Conservation (phyloP, 1,284 basidiomycete genomes). For the Butyriboletus pseudospeciosus region DNA sequence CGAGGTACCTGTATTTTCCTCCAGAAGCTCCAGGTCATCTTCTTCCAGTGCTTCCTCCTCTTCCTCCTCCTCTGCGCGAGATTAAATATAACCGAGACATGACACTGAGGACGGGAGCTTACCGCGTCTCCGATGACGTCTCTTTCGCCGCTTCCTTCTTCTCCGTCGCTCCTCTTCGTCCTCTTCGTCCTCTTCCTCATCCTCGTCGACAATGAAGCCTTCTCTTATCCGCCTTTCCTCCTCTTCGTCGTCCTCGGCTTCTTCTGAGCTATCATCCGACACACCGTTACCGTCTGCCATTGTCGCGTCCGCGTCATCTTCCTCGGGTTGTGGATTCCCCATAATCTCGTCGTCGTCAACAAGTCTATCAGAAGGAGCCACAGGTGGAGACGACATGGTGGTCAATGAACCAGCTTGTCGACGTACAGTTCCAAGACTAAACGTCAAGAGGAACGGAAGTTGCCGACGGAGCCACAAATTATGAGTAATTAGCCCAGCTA, state of each 20-base stretch:
- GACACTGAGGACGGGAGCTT: conserved; percentile 21
- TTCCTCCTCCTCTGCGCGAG: conserved; percentile 45
- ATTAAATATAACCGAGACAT: conserved; percentile 11
- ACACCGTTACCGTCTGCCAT: conserved; percentile 41
- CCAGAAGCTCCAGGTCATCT: conserved; percentile 90
- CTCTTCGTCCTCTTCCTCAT: conserved; percentile 63
- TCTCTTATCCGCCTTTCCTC: conserved; percentile 70
- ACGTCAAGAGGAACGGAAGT: conserved; percentile 15
- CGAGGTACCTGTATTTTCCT: conserved; percentile 87
- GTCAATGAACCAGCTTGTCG: conserved; percentile 19
- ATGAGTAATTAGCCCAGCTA: too few species aligned
- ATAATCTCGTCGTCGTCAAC: conserved; percentile 55
- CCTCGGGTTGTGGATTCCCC: conserved; percentile 47
- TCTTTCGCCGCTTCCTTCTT: conserved; percentile 62
- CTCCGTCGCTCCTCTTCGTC: conserved; percentile 56
- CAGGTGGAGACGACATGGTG: conserved; percentile 54
- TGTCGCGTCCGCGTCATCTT: conserved; percentile 50
- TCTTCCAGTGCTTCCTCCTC: conserved; percentile 85
- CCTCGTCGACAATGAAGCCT: conserved; percentile 85
- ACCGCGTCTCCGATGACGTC: conserved; percentile 59
- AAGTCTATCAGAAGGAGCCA: conserved; percentile 30
- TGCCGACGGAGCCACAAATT: conserved; percentile 29
- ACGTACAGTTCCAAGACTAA: conserved; percentile 1
- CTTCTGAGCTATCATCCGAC: conserved; percentile 82
- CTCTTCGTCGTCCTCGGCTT: conserved; percentile 79